phyloP scores from a whole-genome alignment of 2,329 filamentous ascomycete genomes.

The Alternaria ethzedia region DNA sequence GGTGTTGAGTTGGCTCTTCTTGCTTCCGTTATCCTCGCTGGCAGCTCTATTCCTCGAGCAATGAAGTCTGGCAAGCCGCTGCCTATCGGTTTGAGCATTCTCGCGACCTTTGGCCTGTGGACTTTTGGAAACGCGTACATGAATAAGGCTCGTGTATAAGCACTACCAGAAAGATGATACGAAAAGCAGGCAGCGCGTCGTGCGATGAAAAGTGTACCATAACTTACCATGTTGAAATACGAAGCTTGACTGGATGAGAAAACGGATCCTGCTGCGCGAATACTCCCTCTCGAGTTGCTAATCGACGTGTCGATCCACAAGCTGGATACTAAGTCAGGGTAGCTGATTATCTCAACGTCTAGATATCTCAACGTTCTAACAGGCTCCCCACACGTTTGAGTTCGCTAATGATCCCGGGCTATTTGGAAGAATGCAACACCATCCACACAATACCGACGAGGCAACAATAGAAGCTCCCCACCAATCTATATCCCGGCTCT shows the following conservation, averaged over 20 bases:
- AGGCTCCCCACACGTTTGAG: conserved; percentile 16
- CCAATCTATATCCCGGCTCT: conserved; percentile 4
- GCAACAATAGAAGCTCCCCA: conserved; percentile 11
- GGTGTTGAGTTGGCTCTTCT: conserved; percentile 89
- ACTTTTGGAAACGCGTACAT: conserved; percentile 76
- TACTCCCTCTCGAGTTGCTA: not conserved
- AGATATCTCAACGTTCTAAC: not conserved
- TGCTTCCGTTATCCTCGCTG: conserved; percentile 83
- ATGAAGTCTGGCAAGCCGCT: conserved; percentile 85
- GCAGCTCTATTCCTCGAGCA: conserved; percentile 84
- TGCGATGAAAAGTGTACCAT: not conserved
- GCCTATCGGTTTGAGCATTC: conserved; percentile 76
- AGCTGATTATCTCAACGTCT: not conserved
- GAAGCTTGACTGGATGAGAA: not conserved
- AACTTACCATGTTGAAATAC: not conserved
- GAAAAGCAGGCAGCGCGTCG: not conserved
- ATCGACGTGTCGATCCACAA: not conserved
- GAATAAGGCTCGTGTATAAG: conserved; percentile 6
- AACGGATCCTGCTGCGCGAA: not conserved
- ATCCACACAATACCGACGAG: conserved; percentile 13
- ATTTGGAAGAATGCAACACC: conserved; percentile 17
- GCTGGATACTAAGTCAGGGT: not conserved
- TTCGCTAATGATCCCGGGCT: conserved; percentile 8
- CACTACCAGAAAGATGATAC: not conserved
- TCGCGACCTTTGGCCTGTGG: conserved; percentile 79